These are phyloP conservation scores for Cutaneotrichosporon cyanovorans DNA, from an alignment of 1,284 basidiomycete genomes.

Conservation along the genomic window DNA sequence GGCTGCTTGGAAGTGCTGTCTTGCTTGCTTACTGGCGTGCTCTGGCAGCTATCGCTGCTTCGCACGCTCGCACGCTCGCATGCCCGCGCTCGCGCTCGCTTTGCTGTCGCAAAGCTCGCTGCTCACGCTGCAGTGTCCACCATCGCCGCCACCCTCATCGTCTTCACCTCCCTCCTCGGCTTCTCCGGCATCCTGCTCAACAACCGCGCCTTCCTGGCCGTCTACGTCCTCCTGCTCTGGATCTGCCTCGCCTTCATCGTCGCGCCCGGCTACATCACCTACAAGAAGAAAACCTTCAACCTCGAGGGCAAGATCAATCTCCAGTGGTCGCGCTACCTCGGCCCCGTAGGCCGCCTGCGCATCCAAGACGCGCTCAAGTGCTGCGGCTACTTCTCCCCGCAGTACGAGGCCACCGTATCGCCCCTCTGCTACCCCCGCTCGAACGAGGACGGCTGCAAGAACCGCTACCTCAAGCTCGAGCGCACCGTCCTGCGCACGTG, in stretches of 20 bases:
- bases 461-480: constrained; percentile 57
- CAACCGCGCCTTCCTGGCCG: constrained; percentile 63
- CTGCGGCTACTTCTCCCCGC: constrained; percentile 62
- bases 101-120: too few species aligned
- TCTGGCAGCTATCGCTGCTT: too few species aligned
- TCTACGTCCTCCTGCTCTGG: constrained; percentile 66
- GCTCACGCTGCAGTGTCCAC: constrained; percentile 59
- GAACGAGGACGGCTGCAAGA: constrained; percentile 62
- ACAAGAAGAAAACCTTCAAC: constrained; percentile 59
- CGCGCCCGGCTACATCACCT: constrained; percentile 62
- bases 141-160: constrained; percentile 51
- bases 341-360: constrained; percentile 52
- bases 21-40: too few species aligned
- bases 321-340: constrained; percentile 58
- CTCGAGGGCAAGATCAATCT: constrained; percentile 64
- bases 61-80: too few species aligned
- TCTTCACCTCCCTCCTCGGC: constrained; percentile 60
- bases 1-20: too few species aligned
- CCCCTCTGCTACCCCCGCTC: constrained; percentile 60
- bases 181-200: constrained; percentile 62
- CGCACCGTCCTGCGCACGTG: constrained; percentile 52
- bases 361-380: constrained; percentile 60
- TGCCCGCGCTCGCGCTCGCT: too few species aligned
- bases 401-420: constrained; percentile 59
- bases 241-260: constrained; percentile 57